Evolutionary conservation across 1,284 basidiomycete species (phyloP).

Genomic region (Malassezia yamatoensis): DNA sequence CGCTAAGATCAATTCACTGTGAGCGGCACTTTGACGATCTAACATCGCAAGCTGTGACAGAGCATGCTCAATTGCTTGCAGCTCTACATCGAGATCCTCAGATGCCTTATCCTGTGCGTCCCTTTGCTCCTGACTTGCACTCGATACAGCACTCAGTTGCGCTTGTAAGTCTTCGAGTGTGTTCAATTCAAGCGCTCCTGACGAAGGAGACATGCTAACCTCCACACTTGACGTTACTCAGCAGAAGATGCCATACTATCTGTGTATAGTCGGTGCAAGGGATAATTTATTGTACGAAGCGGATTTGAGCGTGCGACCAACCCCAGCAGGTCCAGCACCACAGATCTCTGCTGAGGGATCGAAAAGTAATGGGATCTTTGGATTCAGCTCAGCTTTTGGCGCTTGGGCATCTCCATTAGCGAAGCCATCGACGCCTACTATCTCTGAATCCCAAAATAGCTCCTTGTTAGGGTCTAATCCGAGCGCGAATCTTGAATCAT

Average conservation of each 20-base stretch:
- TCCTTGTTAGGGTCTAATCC: not conserved
- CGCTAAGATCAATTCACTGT: not conserved
- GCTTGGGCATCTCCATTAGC: slow-evolving; percentile 9
- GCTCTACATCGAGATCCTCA: slow-evolving; percentile 10
- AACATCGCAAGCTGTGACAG: slow-evolving; percentile 17
- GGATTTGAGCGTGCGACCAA: slow-evolving; percentile 32
- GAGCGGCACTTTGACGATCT: not conserved
- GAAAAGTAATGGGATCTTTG: slow-evolving; percentile 1
- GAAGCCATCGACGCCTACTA: not conserved
- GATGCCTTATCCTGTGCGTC: slow-evolving; percentile 5
- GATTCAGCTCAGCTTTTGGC: slow-evolving; percentile 17
- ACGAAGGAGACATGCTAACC: not conserved
- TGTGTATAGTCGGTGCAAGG: slow-evolving; percentile 38
- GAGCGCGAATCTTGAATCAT: not conserved
- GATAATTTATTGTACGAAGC: slow-evolving; percentile 45
- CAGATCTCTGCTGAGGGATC: not conserved
- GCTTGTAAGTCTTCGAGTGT: slow-evolving; percentile 2
- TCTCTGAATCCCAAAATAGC: not conserved
- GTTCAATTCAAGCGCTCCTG: not conserved
- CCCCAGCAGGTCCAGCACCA: slow-evolving; percentile 5
- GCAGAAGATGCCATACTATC: slow-evolving; percentile 31
- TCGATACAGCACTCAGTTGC: slow-evolving; percentile 6
- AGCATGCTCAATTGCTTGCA: slow-evolving; percentile 13
- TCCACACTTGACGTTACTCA: not conserved
- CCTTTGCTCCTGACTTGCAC: not conserved